phyloP scores from a whole-genome alignment of 805 yeast genomes.

The Sugiyamaella chiloensis region DNA sequence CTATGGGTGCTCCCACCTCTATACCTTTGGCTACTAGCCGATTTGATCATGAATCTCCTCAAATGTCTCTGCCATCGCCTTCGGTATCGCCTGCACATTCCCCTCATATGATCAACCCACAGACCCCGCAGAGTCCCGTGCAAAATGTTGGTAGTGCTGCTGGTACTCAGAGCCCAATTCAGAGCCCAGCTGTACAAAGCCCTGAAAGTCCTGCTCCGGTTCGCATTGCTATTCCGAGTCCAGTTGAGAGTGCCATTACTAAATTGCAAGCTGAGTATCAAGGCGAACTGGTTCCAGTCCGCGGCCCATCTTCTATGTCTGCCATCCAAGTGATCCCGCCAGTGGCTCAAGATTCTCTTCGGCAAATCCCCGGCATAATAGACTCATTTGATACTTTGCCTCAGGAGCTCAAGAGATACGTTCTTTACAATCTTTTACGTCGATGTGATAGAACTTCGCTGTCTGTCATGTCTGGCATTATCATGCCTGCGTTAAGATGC shows the following conservation, averaged over 20 bases:
- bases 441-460: slow-evolving; percentile 58
- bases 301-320: slow-evolving; percentile 1
- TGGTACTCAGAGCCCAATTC: no score
- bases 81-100: slow-evolving; percentile 24
- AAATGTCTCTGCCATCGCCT: slow-evolving; percentile 28
- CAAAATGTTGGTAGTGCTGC: not conserved
- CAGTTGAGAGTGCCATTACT: not conserved
- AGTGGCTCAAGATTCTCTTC: slow-evolving; percentile 8
- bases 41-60: slow-evolving; percentile 19
- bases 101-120: not conserved
- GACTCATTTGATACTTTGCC: slow-evolving; percentile 39
- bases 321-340: slow-evolving; percentile 4
- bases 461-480: slow-evolving; percentile 52
- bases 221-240: slow-evolving; percentile 1
- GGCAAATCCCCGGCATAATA: slow-evolving; percentile 27
- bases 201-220: no score
- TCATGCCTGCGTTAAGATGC: slow-evolving; percentile 58
- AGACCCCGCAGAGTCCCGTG: not conserved
- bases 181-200: no score
- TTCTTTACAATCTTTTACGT: slow-evolving; percentile 53
- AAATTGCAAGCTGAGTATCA: not conserved
- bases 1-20: slow-evolving; percentile 6
- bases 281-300: no score
- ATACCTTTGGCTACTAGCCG: slow-evolving; percentile 1
- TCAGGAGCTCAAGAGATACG: slow-evolving; percentile 47